Evolutionary conservation across 768 basidiomycete species (phyloP), one percentile per base, ranked within the genome.

Genomic region (Gymnopilus junonius): DNA sequence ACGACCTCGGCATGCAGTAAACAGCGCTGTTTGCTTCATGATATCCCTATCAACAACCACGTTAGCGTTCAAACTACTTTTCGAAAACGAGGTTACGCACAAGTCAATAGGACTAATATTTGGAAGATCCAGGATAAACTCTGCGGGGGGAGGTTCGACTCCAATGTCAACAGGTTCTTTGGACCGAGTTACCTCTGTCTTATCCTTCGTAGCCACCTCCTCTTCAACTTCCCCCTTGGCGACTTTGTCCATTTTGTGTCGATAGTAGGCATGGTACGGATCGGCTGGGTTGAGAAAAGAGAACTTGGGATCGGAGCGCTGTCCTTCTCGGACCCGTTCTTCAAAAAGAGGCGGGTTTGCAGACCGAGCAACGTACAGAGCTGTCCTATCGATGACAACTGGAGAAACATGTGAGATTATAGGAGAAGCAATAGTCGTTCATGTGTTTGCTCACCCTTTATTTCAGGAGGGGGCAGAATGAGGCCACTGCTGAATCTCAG

Each of bases 201-300:
- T 80, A 15, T 81, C 83, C 69, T 84, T 87, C 45, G 77, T 75
- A 0, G 80, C 66, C 1, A 72, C 70, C 31, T 91, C 92, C 39
- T 93, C 93, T 14, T 85, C 80, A 8, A 86, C 71, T 71, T 93
- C 91, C 20, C 94, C 95, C 7, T 87, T 87, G 56, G 85, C 79
- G 65, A 95, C 86, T 73, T 88, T 89, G 51, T 95, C 93, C 80
- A 97, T 87, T 73, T 92, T 88, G 81, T 96, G 88, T 73, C 93
- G 89, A 74, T 99, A 99, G 80, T 99, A 99, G 64, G 93, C 93
- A 89, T 99, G 94, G 81, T 97, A 99, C 67, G 97, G 94, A 83
- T 99, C 97, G 53, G 87, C 87, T 65, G 94, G 90, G 81, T 97
- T 97, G 76, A 99, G 86, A 83, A 99, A 99, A 61, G 97, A 95